Base-by-base conservation (phyloP, 257 asterid genomes). In the Eucommia ulmoides region DNA sequence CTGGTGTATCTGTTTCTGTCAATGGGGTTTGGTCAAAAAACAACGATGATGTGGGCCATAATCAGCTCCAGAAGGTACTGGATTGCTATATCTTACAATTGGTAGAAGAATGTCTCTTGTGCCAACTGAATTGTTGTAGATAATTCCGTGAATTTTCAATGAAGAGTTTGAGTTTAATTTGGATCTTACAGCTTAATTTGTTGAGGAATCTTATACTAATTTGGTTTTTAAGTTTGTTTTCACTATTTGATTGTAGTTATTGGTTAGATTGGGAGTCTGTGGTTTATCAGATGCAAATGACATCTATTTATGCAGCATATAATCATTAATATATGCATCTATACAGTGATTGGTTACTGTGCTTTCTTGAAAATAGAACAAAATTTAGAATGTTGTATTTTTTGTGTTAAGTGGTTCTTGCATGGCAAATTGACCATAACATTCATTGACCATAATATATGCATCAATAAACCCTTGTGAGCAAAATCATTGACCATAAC, bases 1-100 rank as follows among this genome's bases (percentile, higher is more conserved):
- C 51, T 57, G 77, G 62, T 12, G 59, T 79, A 47, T 51, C 77
- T 47, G 58, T 74, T 64, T 59, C 79, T 53, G 54, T 66, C 60
- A 74, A 78, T 68, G 89, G 82, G 12, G 80, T 85, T 71, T 86
- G 98, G 94, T 80, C 94, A 23, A 76, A 76, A 60, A 84, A 81
- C 29, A 66, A 73, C 3, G 83, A 72, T 38, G 94, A 75, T 55
- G 59, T 86, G 58, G 71, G 79, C 81, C 66, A 59, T 69, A 78
- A 70, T 35, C 94, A 79, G 84, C 84, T 91, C 46, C 84, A 86
- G 79, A 81, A 91, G 98, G 98, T 86, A 74, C 59, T 14, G 48
- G 33, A 25, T 24, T 17, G 2, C n/a, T 42, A 25, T 16, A 2
- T 14, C 55, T 50, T 44, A 2, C 14, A 12, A 3, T 20, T n/a